Conservation (phyloP, 2,329 filamentous ascomycete species). For the Trichoderma oligosporum region DNA sequence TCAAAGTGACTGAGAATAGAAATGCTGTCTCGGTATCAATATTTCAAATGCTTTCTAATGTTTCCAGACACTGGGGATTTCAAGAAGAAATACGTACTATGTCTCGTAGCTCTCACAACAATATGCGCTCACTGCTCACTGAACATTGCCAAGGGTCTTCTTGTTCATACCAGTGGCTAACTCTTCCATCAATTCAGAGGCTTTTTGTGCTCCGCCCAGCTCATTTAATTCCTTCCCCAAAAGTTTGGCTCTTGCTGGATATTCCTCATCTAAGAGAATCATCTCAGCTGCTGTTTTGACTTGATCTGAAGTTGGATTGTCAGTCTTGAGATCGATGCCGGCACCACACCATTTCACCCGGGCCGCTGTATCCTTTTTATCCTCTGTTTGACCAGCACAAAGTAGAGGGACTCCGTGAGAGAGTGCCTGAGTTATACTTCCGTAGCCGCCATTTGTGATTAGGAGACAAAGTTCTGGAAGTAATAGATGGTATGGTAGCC, state of each 20-base stretch:
- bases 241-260: constrained; percentile 24
- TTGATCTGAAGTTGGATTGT: constrained; percentile 29
- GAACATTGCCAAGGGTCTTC: too few relatives aligned
- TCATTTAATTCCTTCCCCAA: constrained; percentile 29
- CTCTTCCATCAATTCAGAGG: constrained; percentile 31
- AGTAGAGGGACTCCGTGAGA: constrained; percentile 35
- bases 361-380: constrained; percentile 37
- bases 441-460: constrained; percentile 38
- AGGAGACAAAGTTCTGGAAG: constrained; percentile 34
- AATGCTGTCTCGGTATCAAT: too few relatives aligned
- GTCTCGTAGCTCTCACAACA: too few relatives aligned
- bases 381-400: constrained; percentile 37
- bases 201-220: constrained; percentile 28
- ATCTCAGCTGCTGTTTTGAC: constrained; percentile 27
- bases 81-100: too few relatives aligned
- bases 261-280: constrained; percentile 28
- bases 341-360: constrained; percentile 31
- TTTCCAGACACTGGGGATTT: too few relatives aligned
- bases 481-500: constrained; percentile 36
- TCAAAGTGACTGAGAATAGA: too few relatives aligned
- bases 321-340: constrained; percentile 37
- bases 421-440: constrained; percentile 36
- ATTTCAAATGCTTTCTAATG: too few relatives aligned
- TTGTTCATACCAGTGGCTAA: constrained; percentile 5
- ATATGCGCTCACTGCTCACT: too few relatives aligned